Percentiles rank a stretch among this genome's conserved stretches.
These are phyloP conservation scores for Botrytis fragariae DNA, from an alignment of 2,329 filamentous ascomycete genomes.

Conservation along the genomic window DNA sequence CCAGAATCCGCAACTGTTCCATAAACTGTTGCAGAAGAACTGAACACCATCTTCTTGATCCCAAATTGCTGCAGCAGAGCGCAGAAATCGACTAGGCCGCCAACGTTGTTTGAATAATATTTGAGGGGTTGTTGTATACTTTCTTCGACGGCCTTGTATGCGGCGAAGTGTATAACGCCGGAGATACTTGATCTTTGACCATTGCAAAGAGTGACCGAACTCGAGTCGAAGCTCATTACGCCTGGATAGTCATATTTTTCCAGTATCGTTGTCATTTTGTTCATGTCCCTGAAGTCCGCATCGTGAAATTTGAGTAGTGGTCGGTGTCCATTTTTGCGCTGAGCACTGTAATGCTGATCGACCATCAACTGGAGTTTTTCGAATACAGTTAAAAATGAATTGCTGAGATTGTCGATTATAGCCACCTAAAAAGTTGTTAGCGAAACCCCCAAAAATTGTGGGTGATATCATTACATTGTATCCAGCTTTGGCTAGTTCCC, in stretches of 20 bases:
- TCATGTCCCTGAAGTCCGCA: slow-evolving; percentile 33
- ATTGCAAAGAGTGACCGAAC: slow-evolving; percentile 14
- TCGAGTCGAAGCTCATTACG: slow-evolving; percentile 16
- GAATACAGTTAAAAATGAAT: slow-evolving; percentile 36
- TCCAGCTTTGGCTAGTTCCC: slow-evolving; percentile 48
- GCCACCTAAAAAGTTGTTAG: slow-evolving; percentile 38
- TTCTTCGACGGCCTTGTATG: slow-evolving; percentile 55
- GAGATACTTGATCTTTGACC: slow-evolving; percentile 44
- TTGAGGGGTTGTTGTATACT: slow-evolving; percentile 58
- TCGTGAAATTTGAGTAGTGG: slow-evolving; percentile 35
- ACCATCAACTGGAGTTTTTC: slow-evolving; percentile 28
- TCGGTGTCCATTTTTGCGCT: slow-evolving; percentile 22
- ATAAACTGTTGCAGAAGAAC: slow-evolving; percentile 66
- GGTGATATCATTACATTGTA: slow-evolving; percentile 39
- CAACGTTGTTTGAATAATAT: slow-evolving; percentile 68
- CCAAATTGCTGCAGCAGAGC: slow-evolving; percentile 54
- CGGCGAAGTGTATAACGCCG: slow-evolving; percentile 69
- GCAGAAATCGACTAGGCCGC: slow-evolving; percentile 60
- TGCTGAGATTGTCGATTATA: slow-evolving; percentile 40
- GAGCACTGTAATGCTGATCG: slow-evolving; percentile 25
- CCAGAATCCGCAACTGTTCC: slow-evolving; percentile 53
- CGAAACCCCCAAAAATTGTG: neutral
- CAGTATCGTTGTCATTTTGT: slow-evolving; percentile 31
- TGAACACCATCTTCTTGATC: slow-evolving; percentile 67
- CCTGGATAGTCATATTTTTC: slow-evolving; percentile 26